Percentiles rank a stretch among this genome's conserved stretches.
These are phyloP conservation scores for Saposhnikovia divaricata DNA, from an alignment of 129 eudicot species.

Conservation along the genomic window DNA sequence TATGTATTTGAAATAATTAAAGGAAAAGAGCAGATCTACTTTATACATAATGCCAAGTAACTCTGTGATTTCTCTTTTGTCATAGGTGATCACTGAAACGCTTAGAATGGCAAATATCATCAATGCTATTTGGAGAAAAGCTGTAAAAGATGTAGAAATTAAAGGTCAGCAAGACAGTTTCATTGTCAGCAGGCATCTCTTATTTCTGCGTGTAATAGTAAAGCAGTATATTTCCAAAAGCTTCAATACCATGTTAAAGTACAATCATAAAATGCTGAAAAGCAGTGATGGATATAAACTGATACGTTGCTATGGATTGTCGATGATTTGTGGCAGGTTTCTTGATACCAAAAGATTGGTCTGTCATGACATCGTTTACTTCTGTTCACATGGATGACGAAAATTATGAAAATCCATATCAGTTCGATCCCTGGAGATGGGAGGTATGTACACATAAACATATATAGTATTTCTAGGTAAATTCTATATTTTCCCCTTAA, in stretches of 20 bases:
- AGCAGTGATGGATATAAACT: not conserved
- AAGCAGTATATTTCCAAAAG: not conserved
- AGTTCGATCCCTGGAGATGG: constrained; percentile 95
- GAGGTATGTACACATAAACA: constrained; percentile 38
- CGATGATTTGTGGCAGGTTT: constrained; percentile 30
- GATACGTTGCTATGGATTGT: not conserved
- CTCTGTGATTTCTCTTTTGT: not conserved
- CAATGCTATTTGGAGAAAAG: constrained; percentile 89
- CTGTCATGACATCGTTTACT: constrained; percentile 80
- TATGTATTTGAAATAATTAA: not conserved
- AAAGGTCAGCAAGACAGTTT: constrained; percentile 32
- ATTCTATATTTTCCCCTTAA: not conserved
- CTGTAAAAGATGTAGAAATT: constrained; percentile 73
- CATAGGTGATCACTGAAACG: constrained; percentile 87
- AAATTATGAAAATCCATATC: constrained; percentile 68
- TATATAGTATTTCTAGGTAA: not conserved
- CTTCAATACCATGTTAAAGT: not conserved
- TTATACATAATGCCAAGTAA: not conserved
- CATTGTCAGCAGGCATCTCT: not conserved
- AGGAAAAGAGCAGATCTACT: not conserved
- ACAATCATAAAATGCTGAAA: not conserved
- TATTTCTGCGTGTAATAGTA: not conserved
- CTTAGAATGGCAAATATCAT: constrained; percentile 88
- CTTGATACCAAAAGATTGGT: constrained; percentile 93
- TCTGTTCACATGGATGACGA: constrained; percentile 93